Conservation (phyloP, 164 flowering plant genomes). For the Piper longum region DNA sequence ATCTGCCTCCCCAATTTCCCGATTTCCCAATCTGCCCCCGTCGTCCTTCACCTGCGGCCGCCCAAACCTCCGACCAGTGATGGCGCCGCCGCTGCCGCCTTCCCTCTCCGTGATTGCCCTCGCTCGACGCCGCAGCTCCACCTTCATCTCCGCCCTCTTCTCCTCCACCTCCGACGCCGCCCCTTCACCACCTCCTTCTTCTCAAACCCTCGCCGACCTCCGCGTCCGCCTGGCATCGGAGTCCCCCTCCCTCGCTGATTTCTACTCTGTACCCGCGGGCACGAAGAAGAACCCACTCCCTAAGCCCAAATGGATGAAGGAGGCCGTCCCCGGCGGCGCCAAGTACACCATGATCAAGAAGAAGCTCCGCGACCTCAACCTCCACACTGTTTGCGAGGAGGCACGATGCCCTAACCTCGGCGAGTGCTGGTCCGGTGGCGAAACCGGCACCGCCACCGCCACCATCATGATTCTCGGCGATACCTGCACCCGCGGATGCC, state of each 20-base stretch:
- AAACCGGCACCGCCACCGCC: conserved; percentile 25
- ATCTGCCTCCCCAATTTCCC: too few species aligned
- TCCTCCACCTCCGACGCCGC: not conserved
- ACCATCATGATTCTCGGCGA: conserved; percentile 28
- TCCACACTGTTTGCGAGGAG: conserved; percentile 25
- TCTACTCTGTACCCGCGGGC: conserved; percentile 25
- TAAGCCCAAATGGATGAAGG: conserved; percentile 28
- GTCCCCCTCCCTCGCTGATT: conserved; percentile 15
- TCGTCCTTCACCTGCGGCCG: too few species aligned
- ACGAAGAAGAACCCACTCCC: conserved; percentile 24
- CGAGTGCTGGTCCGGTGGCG: conserved; percentile 29
- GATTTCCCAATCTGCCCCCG: too few species aligned
- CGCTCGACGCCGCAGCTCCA: not conserved
- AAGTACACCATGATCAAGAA: conserved; percentile 20
- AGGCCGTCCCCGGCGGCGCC: conserved; percentile 19
- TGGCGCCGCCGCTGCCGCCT: too few species aligned
- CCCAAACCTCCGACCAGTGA: too few species aligned
- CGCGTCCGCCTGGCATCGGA: conserved; percentile 14
- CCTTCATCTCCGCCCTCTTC: not conserved
- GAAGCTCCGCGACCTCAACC: conserved; percentile 19
- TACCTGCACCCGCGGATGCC: conserved; percentile 25
- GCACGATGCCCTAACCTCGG: conserved; percentile 23
- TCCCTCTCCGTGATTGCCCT: too few species aligned
- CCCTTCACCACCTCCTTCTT: not conserved
- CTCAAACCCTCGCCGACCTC: conserved; percentile 12